Base-by-base conservation (phyloP, 2,329 filamentous ascomycete genomes). In the Didymellaceae sp. region DNA sequence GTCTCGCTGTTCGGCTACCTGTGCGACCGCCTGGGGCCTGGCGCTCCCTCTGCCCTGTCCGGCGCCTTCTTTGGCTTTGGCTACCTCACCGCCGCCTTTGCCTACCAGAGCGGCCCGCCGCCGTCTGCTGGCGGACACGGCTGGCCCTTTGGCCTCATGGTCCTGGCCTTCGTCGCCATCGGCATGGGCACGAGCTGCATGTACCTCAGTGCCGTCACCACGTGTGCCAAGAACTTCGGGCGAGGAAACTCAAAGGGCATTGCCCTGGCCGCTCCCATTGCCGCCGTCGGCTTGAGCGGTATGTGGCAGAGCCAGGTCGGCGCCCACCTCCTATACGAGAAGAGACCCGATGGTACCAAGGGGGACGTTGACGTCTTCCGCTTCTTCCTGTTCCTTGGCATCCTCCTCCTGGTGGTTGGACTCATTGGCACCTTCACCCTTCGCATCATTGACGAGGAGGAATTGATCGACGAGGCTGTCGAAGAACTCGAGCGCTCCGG, bases 171-270 rank as follows among this genome's bases (percentile, higher is more conserved):
- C 71, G 80, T 92, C 37, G 82, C 83, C 42, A 86, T 99, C 50
- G 94, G 94, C 1, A 82, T 87, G 55, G 93, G 86, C 5, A 97
- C 93, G 0, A 90, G 89, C 58, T 85, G 85, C 72, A 91, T 97
- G 85, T 99, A 97, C 73, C 80, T 97, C 47, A 84, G 87, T 41
- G 88, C 91, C 2, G 88, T 99, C n/a, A 93, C 93, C 6, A 96
- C 93, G 0, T 96, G 91, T 68, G 94, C 94, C 26, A 99, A 99
- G 84, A 99, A 97, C 76, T 99, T 97, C 75, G 92, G 92, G 39
- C 86, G 88, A 54, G 91, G 91, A 4, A 89, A 87, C 66, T 87
- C 95, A 66, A 88, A 93, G 65, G 94, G 94, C 0, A 77, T 99
- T 41, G 93, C 95, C 53, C 80, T 99, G 46, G 92, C 93, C 1